Percentiles rank a stretch among this genome's conserved stretches.
phyloP scores from a whole-genome alignment of 208 protist species.

The Dictyostelium gargantuum region DNA sequence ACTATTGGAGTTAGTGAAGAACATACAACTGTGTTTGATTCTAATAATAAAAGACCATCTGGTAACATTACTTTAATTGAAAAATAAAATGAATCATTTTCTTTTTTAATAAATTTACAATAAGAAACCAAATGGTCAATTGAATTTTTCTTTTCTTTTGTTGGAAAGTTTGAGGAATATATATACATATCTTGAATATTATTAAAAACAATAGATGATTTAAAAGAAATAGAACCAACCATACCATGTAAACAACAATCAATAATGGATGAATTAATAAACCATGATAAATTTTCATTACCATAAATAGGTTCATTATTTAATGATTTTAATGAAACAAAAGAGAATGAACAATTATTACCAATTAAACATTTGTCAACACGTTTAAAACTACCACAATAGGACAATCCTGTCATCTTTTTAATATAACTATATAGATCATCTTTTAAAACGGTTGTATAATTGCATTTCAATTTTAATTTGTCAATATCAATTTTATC shows the following conservation, averaged over 20 bases:
- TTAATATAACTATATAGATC: not conserved
- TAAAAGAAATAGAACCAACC: not conserved
- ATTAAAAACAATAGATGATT: not conserved
- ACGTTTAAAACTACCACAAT: not conserved
- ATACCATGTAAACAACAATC: conserved; percentile 2
- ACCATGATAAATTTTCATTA: too few species aligned
- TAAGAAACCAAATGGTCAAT: not conserved
- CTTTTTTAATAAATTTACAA: too few species aligned
- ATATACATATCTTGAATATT: not conserved
- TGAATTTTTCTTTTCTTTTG: not conserved
- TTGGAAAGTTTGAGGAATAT: not conserved
- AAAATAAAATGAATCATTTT: not conserved
- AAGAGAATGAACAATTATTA: not conserved
- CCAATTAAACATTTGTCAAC: not conserved
- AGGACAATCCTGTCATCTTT: not conserved
- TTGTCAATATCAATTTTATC: not conserved
- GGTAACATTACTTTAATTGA: not conserved
- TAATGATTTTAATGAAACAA: too few species aligned
- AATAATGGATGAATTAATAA: not conserved
- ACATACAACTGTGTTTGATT: not conserved
- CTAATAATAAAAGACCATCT: not conserved
- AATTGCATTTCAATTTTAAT: not conserved
- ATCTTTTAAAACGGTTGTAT: not conserved
- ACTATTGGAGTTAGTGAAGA: not conserved
- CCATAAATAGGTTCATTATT: too few species aligned